phyloP scores from a whole-genome alignment of 768 basidiomycete species.

The Calvatia gigantea region DNA sequence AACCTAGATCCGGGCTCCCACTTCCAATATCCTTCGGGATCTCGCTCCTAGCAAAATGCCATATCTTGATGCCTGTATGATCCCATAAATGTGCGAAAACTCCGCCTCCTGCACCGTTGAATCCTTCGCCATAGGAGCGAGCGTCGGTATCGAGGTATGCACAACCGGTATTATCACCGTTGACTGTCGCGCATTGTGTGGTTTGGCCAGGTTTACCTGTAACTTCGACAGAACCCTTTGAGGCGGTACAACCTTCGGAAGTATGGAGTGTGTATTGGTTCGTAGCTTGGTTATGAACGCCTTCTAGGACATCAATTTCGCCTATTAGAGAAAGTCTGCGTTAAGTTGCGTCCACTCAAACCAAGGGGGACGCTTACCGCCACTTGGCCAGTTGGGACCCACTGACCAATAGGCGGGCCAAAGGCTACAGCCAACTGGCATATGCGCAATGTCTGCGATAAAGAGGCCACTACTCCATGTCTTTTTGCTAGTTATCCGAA shows the following conservation, averaged over 20 bases:
- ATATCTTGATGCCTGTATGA: constrained; percentile 46
- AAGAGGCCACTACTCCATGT: constrained; percentile 65
- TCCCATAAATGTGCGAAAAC: constrained; percentile 60
- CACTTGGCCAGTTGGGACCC: constrained; percentile 49
- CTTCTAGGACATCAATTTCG: constrained; percentile 78
- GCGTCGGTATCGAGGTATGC: constrained; percentile 39
- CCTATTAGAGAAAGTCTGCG: constrained; percentile 18
- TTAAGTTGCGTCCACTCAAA: neutral
- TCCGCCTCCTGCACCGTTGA: constrained; percentile 45
- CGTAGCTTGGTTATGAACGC: constrained; percentile 52
- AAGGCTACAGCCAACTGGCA: constrained; percentile 71
- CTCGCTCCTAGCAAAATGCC: constrained; percentile 49
- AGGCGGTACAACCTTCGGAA: constrained; percentile 35
- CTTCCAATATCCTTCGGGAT: constrained; percentile 51
- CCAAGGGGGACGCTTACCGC: constrained; percentile 27
- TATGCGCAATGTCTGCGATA: constrained; percentile 65
- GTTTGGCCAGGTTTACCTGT: constrained; percentile 24
- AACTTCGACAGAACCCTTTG: constrained; percentile 21
- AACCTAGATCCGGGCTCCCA: constrained; percentile 40
- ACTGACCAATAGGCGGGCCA: constrained; percentile 56
- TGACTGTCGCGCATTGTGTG: constrained; percentile 38
- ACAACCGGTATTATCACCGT: constrained; percentile 44
- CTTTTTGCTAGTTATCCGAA: constrained; percentile 67
- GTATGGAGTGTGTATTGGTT: constrained; percentile 73
- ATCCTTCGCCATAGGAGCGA: constrained; percentile 38